Evolutionary conservation across 176 grass and related monocot genomes (phyloP), one percentile per base, ranked within the genome.

Genomic region (Otatea glauca): DNA sequence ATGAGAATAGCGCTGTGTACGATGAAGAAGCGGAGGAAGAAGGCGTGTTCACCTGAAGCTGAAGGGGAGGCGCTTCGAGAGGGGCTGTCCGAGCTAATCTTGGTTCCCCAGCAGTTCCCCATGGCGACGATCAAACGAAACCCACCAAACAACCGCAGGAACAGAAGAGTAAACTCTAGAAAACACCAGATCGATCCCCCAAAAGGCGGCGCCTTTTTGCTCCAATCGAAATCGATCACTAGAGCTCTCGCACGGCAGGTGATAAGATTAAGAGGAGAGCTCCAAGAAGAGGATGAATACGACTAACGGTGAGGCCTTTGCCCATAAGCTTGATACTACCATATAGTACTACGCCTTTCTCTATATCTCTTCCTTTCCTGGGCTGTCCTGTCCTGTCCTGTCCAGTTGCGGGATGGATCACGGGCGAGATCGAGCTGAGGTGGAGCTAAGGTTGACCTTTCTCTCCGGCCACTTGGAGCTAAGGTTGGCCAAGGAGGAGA

Each of bases 51-150:
- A 94, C 92, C 86, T 86, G 92, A 91, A 6, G 72, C 86, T 86
- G 92, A 91, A 6, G 72, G 29, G 50, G 44, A 60, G 74, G 43
- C 2, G 59, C 20, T 78, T 17, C 44, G 35, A 24, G 85, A 76
- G 74, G 88, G 18, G 70, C 37, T 73, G 17, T 89, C 89, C 24
- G 79, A 79, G 76, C 70, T 54, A 73, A 90, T 72, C 45, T 64
- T 72, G 7, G 77, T 45, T 51, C 85, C 78, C 54, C 86, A 94
- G 70, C 90, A 94, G 78, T 92, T 94, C 39, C 93, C 93, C 93
- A 94, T 94, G 64, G 63, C 32, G 61, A 29, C 2, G 61, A 29
- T 15, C n/a, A 60, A 23, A 24, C n/a, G 10, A 60, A 60, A 24
- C 1, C 56, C 9, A 60, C 56, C n/a, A 60, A 60, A 3, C n/a